phyloP scores from a whole-genome alignment of 1,284 basidiomycete genomes.

The Moesziomyces sp. region DNA sequence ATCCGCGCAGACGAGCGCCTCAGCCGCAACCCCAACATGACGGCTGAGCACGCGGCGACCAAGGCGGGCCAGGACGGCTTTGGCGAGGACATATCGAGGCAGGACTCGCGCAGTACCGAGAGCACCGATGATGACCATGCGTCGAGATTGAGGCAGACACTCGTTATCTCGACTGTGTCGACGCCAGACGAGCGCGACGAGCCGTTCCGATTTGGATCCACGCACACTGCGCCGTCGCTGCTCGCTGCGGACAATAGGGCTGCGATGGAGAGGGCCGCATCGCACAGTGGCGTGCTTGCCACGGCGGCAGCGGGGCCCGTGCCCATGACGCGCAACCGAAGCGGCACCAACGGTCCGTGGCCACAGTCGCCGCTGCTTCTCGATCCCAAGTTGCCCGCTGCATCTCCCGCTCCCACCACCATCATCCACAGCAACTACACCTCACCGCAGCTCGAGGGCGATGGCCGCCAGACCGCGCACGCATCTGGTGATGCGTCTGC shows the following conservation, averaged over 20 bases:
- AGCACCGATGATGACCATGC: constrained; percentile 25
- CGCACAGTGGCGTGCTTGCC: constrained; percentile 11
- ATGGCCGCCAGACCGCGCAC: neutral
- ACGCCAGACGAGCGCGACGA: constrained; percentile 27
- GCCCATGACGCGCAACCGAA: constrained; percentile 36
- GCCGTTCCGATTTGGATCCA: constrained; percentile 21
- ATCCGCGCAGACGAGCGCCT: constrained; percentile 35
- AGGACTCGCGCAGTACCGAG: constrained; percentile 36
- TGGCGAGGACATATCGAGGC: constrained; percentile 15
- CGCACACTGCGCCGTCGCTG: constrained; percentile 12
- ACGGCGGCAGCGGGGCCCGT: constrained; percentile 1
- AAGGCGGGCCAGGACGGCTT: neutral
- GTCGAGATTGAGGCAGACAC: constrained; percentile 9
- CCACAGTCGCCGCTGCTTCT: constrained; percentile 46
- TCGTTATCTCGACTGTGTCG: constrained; percentile 40
- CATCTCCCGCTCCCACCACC: constrained; percentile 31
- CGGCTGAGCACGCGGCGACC: neutral
- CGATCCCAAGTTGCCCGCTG: constrained; percentile 5
- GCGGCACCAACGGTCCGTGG: constrained; percentile 48
- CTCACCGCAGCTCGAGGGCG: constrained; percentile 17
- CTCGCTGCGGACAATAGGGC: constrained; percentile 7
- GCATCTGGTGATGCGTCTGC: neutral
- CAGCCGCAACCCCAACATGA: constrained; percentile 3
- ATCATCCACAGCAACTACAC: constrained; percentile 29
- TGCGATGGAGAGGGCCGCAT: constrained; percentile 17